These are phyloP conservation scores for Salvia miltiorrhiza DNA, from an alignment of 257 asterid genomes.

Conservation along the genomic window DNA sequence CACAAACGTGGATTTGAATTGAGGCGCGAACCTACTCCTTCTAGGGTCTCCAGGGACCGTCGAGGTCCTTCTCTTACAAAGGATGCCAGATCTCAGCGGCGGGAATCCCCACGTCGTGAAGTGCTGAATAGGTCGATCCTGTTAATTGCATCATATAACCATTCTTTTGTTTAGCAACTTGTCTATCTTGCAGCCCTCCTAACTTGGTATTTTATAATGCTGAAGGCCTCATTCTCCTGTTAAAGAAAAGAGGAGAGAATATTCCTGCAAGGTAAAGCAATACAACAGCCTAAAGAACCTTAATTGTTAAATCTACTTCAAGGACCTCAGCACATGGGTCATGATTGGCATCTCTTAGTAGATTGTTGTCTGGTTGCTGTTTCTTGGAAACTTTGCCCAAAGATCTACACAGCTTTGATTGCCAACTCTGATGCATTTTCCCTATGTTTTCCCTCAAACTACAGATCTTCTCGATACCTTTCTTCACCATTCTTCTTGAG, in stretches of 20 bases:
- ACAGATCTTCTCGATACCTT: constrained; percentile 18
- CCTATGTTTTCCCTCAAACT: constrained; percentile 16
- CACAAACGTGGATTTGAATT: constrained; percentile 57
- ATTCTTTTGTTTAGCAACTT: constrained; percentile 62
- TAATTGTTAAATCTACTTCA: constrained; percentile 14
- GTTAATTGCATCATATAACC: constrained; percentile 53
- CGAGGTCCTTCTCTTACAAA: constrained; percentile 68
- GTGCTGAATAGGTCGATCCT: constrained; percentile 85
- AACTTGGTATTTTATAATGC: constrained; percentile 76
- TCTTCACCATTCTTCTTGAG: constrained; percentile 13
- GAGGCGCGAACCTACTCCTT: constrained; percentile 71
- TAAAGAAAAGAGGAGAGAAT: constrained; percentile 89
- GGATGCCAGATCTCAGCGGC: constrained; percentile 61
- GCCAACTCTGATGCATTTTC: constrained; percentile 14
- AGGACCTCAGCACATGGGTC: constrained; percentile 15
- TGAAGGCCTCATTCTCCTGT: constrained; percentile 98
- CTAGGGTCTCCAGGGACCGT: constrained; percentile 74
- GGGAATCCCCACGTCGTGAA: constrained; percentile 86
- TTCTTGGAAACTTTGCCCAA: constrained; percentile 8
- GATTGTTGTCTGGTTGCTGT: constrained; percentile 18
- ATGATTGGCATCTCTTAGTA: constrained; percentile 14
- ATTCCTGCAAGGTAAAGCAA: constrained; percentile 92
- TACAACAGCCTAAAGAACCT: constrained; percentile 36
- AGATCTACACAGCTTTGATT: constrained; percentile 13
- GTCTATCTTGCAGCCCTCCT: constrained; percentile 65